Conservation (phyloP, 2,329 filamentous ascomycete genomes). For the Sarocladium brachiariae region DNA sequence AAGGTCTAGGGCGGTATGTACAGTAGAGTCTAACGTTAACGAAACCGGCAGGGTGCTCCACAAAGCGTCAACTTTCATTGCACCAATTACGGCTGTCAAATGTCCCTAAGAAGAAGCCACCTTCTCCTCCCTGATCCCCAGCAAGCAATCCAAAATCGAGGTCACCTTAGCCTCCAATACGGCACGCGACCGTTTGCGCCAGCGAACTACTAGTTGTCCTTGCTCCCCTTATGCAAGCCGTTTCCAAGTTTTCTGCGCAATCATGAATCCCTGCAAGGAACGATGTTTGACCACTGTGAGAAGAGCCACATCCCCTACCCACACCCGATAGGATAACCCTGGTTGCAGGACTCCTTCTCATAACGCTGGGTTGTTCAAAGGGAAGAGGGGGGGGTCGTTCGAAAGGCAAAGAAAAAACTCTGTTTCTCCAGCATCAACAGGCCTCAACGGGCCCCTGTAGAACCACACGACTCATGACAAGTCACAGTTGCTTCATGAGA, state of each 20-base stretch:
- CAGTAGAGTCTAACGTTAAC: too few relatives aligned
- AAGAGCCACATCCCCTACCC: neutral
- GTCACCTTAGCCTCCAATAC: too few relatives aligned
- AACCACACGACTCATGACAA: conserved; percentile 1
- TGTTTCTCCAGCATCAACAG: neutral
- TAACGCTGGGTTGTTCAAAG: conserved; percentile 2
- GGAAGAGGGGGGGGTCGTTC: too few relatives aligned
- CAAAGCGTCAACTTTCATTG: neutral
- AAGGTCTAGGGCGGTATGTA: too few relatives aligned
- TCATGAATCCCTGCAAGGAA: neutral
- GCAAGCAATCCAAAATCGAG: too few relatives aligned
- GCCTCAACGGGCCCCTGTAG: conserved; percentile 4
- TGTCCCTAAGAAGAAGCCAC: conserved; percentile 1
- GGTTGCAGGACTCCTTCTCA: too few relatives aligned
- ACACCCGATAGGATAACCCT: neutral
- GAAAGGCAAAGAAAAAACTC: neutral
- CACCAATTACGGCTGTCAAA: neutral
- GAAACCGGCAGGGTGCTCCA: too few relatives aligned
- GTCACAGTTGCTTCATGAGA: neutral
- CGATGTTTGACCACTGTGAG: too few relatives aligned
- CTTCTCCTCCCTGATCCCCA: too few relatives aligned
- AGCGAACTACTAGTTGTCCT: neutral
- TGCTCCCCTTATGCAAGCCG: neutral
- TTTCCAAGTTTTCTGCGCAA: conserved; percentile 1
- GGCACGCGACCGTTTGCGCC: conserved; percentile 9